Conservation (phyloP, 495 filamentous ascomycete genomes). For the Neurospora intermedia region DNA sequence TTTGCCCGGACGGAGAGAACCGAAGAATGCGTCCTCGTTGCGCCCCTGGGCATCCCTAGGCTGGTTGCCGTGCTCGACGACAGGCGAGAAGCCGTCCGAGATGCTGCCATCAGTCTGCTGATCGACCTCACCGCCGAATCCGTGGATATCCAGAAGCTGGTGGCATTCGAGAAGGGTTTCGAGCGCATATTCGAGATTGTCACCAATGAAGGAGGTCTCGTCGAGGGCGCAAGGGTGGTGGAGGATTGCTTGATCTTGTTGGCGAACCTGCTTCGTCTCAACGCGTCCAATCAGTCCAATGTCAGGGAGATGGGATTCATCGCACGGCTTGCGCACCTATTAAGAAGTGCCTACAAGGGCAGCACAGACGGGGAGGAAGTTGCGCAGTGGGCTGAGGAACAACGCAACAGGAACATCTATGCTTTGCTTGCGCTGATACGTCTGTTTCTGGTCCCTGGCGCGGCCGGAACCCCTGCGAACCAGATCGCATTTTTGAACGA, state of each 20-base stretch:
- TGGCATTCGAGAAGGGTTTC: slow-evolving; percentile 91
- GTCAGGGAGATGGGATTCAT: slow-evolving; percentile 88
- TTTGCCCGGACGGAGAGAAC: slow-evolving; percentile 82
- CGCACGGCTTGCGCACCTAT: slow-evolving; percentile 56
- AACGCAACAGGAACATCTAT: slow-evolving; percentile 86
- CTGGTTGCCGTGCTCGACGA: slow-evolving; percentile 80
- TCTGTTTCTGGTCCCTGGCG: slow-evolving; percentile 72
- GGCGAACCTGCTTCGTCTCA: slow-evolving; percentile 80
- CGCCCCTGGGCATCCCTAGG: slow-evolving; percentile 77
- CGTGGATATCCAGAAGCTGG: slow-evolving; percentile 74
- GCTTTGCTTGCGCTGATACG: slow-evolving; percentile 76
- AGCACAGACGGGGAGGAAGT: slow-evolving; percentile 49
- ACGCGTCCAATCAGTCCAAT: slow-evolving; percentile 84
- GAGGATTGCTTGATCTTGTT: slow-evolving; percentile 92
- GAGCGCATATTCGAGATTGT: slow-evolving; percentile 77
- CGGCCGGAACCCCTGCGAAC: slow-evolving; percentile 68
- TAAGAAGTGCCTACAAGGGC: slow-evolving; percentile 50
- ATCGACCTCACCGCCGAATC: slow-evolving; percentile 42
- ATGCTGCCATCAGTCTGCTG: slow-evolving; percentile 49
- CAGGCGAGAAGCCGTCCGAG: slow-evolving; percentile 75
- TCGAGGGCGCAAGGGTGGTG: slow-evolving; percentile 76
- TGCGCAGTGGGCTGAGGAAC: slow-evolving; percentile 60
- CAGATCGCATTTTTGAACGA: slow-evolving; percentile 70
- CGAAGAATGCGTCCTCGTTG: slow-evolving; percentile 88
- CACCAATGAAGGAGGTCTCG: slow-evolving; percentile 67